A percentile compares a stretch with the other conserved stretches of the same genome.
phyloP scores from a whole-genome alignment of 2,329 filamentous ascomycete genomes.

The Calonectria pseudoturangicola region DNA sequence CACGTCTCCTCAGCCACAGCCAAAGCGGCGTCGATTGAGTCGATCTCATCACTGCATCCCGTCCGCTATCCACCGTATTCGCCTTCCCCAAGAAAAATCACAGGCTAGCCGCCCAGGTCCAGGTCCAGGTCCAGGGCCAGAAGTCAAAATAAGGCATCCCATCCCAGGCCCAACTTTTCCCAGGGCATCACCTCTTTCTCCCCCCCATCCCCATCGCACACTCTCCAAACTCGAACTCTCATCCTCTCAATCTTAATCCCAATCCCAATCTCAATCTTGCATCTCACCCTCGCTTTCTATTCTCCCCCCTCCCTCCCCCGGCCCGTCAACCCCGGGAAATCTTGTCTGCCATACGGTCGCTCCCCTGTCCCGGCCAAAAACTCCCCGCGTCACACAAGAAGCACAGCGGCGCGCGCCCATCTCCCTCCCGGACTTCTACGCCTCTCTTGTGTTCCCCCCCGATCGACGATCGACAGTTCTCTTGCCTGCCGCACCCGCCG shows the following conservation, averaged over 20 bases:
- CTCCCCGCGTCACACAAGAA: slow-evolving; percentile 31
- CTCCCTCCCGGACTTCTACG: slow-evolving; percentile 21
- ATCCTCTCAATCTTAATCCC: not conserved
- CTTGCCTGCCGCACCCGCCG: slow-evolving; percentile 19
- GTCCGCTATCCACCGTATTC: slow-evolving; percentile 16
- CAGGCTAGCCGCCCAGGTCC: slow-evolving; percentile 51
- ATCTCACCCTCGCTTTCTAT: not conserved
- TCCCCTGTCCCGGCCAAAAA: slow-evolving; percentile 31
- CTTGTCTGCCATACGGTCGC: not conserved
- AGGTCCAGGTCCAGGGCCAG: slow-evolving; percentile 37
- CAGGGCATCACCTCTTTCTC: slow-evolving; percentile 35
- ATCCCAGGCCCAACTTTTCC: slow-evolving; percentile 45
- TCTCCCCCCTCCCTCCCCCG: not conserved
- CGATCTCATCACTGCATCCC: slow-evolving; percentile 14
- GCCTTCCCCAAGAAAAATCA: slow-evolving; percentile 47
- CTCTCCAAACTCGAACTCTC: slow-evolving; percentile 35
- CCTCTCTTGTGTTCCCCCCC: not conserved
- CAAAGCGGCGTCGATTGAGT: slow-evolving; percentile 25
- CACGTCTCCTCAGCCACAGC: slow-evolving; percentile 20
- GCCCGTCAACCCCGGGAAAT: slow-evolving; percentile 7
- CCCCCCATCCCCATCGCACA: slow-evolving; percentile 25
- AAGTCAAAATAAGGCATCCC: slow-evolving; percentile 54
- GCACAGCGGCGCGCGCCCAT: slow-evolving; percentile 12
- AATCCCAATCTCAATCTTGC: not conserved
- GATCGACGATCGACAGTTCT: slow-evolving; percentile 33